Evolutionary conservation across 177 flowering plant genomes (phyloP).

Genomic region (Telopea speciosissima): DNA sequence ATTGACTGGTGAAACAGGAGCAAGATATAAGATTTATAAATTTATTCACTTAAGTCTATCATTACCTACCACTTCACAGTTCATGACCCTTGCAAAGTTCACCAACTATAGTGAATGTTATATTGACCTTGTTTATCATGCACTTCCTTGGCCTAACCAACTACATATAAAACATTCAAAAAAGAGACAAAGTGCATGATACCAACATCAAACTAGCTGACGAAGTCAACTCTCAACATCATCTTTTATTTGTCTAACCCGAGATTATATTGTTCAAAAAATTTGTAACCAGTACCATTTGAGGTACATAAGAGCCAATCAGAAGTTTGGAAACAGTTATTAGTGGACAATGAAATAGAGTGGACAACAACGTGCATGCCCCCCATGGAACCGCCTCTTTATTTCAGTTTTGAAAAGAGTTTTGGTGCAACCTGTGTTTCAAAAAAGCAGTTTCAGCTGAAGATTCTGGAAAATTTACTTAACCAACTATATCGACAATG

Average conservation of each 20-base stretch:
- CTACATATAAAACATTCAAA: no score
- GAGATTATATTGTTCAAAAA: slow-evolving; percentile 1
- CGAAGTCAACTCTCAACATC: not conserved
- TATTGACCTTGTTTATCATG: no score
- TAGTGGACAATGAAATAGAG: not conserved
- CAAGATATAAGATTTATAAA: no score
- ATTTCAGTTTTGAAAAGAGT: slow-evolving; percentile 47
- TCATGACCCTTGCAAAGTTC: no score
- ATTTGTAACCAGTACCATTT: slow-evolving; percentile 4
- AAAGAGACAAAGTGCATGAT: no score
- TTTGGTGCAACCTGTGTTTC: slow-evolving; percentile 51
- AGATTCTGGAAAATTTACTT: not conserved
- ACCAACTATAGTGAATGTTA: no score
- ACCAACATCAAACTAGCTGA: no score
- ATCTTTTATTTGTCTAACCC: slow-evolving; percentile 3
- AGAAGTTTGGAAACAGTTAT: not conserved
- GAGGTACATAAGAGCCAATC: not conserved
- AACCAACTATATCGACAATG: no score
- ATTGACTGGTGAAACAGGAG: no score
- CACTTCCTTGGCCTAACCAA: no score
- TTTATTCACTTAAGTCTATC: no score
- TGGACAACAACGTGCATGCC: not conserved
- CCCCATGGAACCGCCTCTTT: not conserved
- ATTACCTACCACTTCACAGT: no score
- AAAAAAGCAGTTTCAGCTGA: not conserved